Percentiles rank a stretch among this genome's conserved stretches.
Evolutionary conservation across 2,329 filamentous ascomycete species (phyloP).

Genomic region (Elsinoe fawcettii): DNA sequence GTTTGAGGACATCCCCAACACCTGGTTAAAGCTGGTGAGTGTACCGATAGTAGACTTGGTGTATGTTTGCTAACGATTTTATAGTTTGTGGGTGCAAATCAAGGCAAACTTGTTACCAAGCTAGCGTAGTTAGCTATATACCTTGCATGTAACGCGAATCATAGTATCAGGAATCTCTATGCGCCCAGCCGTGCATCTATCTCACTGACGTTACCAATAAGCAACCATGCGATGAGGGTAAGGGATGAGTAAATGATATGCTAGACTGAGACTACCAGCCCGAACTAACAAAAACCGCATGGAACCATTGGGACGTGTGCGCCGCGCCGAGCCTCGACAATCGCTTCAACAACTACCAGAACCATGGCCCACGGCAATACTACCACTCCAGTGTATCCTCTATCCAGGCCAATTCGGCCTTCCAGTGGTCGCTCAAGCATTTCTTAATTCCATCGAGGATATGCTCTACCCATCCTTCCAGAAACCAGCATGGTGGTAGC

Average conservation of each 20-base stretch:
- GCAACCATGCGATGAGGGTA: not conserved
- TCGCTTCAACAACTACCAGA: too few relatives aligned
- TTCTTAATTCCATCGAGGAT: not conserved
- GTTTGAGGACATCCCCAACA: slow-evolving; percentile 44
- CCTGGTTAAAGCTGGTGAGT: slow-evolving; percentile 37
- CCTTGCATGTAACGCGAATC: not conserved
- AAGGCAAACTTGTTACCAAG: slow-evolving; percentile 41
- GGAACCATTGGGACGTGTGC: too few relatives aligned
- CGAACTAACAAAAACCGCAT: too few relatives aligned
- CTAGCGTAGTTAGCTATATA: slow-evolving; percentile 17
- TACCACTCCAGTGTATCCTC: too few relatives aligned
- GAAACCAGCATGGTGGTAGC: not conserved
- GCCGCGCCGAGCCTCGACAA: too few relatives aligned
- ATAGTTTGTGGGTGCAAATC: slow-evolving; percentile 39
- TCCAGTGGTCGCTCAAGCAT: too few relatives aligned
- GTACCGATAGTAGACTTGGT: not conserved
- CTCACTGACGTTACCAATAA: not conserved
- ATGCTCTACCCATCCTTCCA: not conserved
- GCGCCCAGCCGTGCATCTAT: not conserved
- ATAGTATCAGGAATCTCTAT: not conserved
- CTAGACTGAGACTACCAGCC: not conserved
- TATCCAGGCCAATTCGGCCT: too few relatives aligned
- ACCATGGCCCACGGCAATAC: too few relatives aligned
- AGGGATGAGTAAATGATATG: not conserved
- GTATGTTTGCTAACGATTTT: not conserved